Conservation (phyloP, 2,329 filamentous ascomycete genomes). For the Diaporthe amygdali region DNA sequence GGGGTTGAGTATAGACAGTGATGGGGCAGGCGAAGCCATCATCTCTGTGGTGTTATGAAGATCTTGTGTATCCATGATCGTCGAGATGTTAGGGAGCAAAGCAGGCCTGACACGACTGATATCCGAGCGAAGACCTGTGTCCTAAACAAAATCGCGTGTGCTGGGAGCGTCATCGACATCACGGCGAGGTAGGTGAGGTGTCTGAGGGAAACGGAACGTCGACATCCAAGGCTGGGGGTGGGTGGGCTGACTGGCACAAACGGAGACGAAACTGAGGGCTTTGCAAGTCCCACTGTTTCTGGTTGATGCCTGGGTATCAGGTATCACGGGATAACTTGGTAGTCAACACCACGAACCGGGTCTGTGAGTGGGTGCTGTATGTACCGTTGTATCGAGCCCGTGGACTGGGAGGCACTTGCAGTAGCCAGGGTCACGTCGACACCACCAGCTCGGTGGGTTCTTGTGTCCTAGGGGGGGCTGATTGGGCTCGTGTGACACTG, state of each 20-base stretch:
- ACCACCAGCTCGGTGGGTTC: not conserved
- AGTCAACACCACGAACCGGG: not conserved
- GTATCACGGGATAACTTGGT: conserved; percentile 8
- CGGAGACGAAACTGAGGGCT: conserved; percentile 25
- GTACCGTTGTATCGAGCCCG: conserved; percentile 4
- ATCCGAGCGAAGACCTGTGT: not conserved
- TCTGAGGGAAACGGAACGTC: conserved; percentile 16
- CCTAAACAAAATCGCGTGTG: not conserved
- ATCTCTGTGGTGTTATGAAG: conserved; percentile 18
- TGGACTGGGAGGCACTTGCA: not conserved
- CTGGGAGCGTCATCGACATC: conserved; percentile 17
- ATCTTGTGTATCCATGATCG: conserved; percentile 5
- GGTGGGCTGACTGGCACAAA: conserved; percentile 13
- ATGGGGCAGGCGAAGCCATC: not conserved
- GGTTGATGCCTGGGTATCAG: conserved; percentile 6
- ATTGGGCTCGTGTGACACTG: not conserved
- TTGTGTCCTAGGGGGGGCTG: not conserved
- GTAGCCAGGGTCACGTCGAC: conserved; percentile 13
- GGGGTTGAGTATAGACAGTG: conserved; percentile 53
- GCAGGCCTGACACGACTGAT: not conserved
- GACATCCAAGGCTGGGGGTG: not conserved
- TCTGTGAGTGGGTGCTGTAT: not conserved
- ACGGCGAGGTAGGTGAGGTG: not conserved
- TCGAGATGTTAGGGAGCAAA: not conserved
- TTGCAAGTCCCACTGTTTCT: conserved; percentile 14